Base-by-base conservation (phyloP, 306 rosid species). In the Cucumis melo region DNA sequence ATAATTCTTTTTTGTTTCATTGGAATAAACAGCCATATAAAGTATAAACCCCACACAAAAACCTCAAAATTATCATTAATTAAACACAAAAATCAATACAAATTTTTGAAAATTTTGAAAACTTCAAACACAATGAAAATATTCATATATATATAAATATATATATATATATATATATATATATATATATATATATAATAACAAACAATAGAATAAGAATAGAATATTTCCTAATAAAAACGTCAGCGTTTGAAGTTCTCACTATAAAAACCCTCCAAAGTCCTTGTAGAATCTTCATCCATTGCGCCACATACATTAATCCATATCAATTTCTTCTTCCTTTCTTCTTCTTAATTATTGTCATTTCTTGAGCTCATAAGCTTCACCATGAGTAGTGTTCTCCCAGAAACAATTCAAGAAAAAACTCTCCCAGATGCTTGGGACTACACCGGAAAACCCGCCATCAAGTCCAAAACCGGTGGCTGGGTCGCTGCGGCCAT, bases 401-500 rank as follows among this genome's bases (percentile, higher is more conserved):
- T 88, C 38, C 93, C 91, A n/a, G 78, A 85, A 77, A 83, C 85
- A 7, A 24, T 14, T 44, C 87, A 78, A 24, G 92, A 80, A 10
- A 84, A 90, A 77, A 81, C 88, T 50, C 55, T 93, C 77, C 77
- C 86, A 8, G 98, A 90, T 89, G 97, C 97, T 17, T 79, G 88
- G 78, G 96, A 91, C 75, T 91, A 81, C 83, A 85, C 86, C 55
- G 98, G 97, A 59, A 79, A 78, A 13, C 93, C 91, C 0, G 91
- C 98, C 5, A 78, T 84, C 38, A 27, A 87, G 58, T 67, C 86
- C 64, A 84, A 77, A 58, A 85, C 98, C 57, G 98, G 98, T 13
- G 88, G 97, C 32, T 93, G 96, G 98, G 42, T 73, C 0, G 81
- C 98, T 0, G 93, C 98, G 1, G 89, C 96, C 81, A 90, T 90